Conservation (phyloP, 129 eudicot genomes). For the Arctium minus region DNA sequence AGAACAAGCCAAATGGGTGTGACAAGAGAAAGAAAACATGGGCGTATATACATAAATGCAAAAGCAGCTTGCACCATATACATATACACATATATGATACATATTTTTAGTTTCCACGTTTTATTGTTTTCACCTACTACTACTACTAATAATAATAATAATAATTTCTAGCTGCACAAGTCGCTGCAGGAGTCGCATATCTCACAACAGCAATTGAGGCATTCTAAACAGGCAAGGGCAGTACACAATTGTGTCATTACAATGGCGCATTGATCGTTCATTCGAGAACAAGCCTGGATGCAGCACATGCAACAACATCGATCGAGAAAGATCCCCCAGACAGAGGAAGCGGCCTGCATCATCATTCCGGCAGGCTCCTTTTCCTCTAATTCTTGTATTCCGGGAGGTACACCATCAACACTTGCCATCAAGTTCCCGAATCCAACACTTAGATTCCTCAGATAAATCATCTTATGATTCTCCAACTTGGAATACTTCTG, state of each 20-base stretch:
- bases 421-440: slow-evolving; percentile 80
- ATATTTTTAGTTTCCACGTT: neutral
- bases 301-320: slow-evolving; percentile 72
- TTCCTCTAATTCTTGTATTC: slow-evolving; percentile 38
- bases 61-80: neutral
- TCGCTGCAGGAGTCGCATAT: slow-evolving; percentile 49
- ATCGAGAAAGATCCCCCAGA: slow-evolving; percentile 40
- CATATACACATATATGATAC: neutral
- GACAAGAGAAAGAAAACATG: too few species aligned
- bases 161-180: slow-evolving; percentile 9
- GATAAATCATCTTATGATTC: slow-evolving; percentile 32
- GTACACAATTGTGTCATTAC: slow-evolving; percentile 61
- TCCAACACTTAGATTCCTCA: slow-evolving; percentile 50
- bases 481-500: slow-evolving; percentile 41
- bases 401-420: slow-evolving; percentile 47
- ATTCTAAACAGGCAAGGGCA: slow-evolving; percentile 82
- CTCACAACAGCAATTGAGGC: slow-evolving; percentile 66
- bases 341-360: slow-evolving; percentile 58
- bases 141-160: neutral
- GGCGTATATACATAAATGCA: neutral
- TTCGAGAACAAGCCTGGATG: slow-evolving; percentile 41
- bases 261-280: slow-evolving; percentile 71
- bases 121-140: neutral
- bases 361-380: slow-evolving; percentile 61
- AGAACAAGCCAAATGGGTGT: too few species aligned